Evolutionary conservation across 2,329 filamentous ascomycete species (phyloP).

Genomic region (Pseudogymnoascus sp.): DNA sequence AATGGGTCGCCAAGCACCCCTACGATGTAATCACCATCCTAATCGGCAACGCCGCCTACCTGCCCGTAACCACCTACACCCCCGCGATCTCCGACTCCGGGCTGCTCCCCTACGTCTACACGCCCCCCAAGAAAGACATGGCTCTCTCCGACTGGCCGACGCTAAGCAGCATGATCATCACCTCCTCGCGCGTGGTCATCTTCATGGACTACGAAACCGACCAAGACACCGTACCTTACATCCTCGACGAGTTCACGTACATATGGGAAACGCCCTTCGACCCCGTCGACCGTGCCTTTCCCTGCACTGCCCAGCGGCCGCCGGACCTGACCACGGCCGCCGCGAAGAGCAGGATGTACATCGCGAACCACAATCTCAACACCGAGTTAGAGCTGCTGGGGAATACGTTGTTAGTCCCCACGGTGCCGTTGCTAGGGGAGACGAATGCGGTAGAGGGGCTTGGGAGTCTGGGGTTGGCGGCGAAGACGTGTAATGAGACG

Average conservation of each 20-base stretch:
- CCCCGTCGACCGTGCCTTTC: slow-evolving; percentile 53
- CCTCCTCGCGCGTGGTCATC: slow-evolving; percentile 63
- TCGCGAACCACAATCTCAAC: slow-evolving; percentile 90
- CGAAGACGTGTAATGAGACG: slow-evolving; percentile 50
- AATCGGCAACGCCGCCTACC: slow-evolving; percentile 75
- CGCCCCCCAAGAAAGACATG: slow-evolving; percentile 65
- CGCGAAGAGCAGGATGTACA: slow-evolving; percentile 59
- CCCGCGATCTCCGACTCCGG: slow-evolving; percentile 64
- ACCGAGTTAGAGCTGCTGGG: slow-evolving; percentile 63
- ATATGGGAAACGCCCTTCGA: slow-evolving; percentile 91
- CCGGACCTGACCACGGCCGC: slow-evolving; percentile 51
- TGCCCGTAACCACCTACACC: slow-evolving; percentile 54
- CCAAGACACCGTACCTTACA: slow-evolving; percentile 70
- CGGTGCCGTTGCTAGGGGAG: slow-evolving; percentile 58
- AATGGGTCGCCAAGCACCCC: slow-evolving; percentile 69
- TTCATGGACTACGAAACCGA: slow-evolving; percentile 79
- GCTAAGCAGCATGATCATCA: slow-evolving; percentile 66
- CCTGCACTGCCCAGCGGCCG: slow-evolving; percentile 71
- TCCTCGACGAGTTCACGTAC: slow-evolving; percentile 80
- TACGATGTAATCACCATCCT: slow-evolving; percentile 85
- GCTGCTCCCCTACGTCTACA: slow-evolving; percentile 65
- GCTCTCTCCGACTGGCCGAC: slow-evolving; percentile 73
- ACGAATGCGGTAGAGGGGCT: slow-evolving; percentile 62
- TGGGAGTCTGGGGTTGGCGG: slow-evolving; percentile 59
- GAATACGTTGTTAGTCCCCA: slow-evolving; percentile 60